These are phyloP conservation scores for Coniosporium apollinis DNA, from an alignment of 495 filamentous ascomycete genomes.

Conservation along the genomic window DNA sequence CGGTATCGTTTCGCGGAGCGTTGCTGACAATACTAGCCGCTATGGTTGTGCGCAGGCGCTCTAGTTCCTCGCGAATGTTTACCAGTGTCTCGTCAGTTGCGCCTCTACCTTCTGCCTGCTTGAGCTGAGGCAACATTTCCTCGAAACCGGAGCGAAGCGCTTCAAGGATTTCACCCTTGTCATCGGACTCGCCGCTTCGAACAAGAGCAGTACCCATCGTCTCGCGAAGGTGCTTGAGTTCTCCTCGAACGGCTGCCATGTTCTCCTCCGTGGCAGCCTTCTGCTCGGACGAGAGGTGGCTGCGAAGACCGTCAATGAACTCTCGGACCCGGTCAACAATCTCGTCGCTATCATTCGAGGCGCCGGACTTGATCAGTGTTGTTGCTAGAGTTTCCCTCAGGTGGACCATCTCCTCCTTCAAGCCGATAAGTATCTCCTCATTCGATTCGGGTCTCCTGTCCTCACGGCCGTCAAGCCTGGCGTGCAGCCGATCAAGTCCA, in stretches of 20 bases:
- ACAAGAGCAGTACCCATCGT: constrained; percentile 18
- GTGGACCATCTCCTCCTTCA: constrained; percentile 38
- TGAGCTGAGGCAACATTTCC: constrained; percentile 13
- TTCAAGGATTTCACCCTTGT: constrained; percentile 38
- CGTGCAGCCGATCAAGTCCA: constrained; percentile 19
- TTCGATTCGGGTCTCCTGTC: constrained; percentile 3
- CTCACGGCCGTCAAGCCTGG: constrained; percentile 11
- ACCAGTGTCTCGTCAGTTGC: constrained; percentile 27
- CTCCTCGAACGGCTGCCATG: constrained; percentile 17
- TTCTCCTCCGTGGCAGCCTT: constrained; percentile 16
- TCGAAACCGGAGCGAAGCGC: constrained; percentile 17
- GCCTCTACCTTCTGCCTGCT: background rate
- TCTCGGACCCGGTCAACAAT: constrained; percentile 32
- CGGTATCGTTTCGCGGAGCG: constrained; percentile 17
- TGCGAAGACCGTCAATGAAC: constrained; percentile 20
- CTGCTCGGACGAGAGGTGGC: constrained; percentile 15
- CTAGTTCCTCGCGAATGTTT: constrained; percentile 24
- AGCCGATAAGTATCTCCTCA: constrained; percentile 14
- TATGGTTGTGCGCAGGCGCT: constrained; percentile 20
- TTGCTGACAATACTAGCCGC: constrained; percentile 14
- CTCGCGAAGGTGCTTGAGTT: constrained; percentile 20
- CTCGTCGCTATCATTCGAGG: constrained; percentile 39
- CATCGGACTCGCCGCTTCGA: constrained; percentile 12
- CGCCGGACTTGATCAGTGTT: constrained; percentile 37
- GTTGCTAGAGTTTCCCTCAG: constrained; percentile 56